These are phyloP conservation scores for Russula abietina DNA, from an alignment of 768 basidiomycete species.

Conservation along the genomic window DNA sequence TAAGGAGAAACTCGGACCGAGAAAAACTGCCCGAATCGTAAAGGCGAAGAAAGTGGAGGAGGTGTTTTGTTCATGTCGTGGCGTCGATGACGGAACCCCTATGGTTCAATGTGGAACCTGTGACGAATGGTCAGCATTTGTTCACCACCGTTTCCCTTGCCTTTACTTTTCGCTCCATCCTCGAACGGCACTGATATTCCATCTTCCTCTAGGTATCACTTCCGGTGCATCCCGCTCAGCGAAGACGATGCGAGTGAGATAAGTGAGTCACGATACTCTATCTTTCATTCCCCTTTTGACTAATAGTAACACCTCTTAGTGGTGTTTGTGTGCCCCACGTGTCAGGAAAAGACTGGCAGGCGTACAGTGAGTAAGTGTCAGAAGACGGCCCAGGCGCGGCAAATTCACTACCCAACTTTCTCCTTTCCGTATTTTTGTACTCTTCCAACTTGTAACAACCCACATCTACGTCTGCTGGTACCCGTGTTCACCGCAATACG, in stretches of 20 bases:
- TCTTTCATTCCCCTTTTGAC: slow-evolving; percentile 4
- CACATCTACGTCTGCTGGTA: slow-evolving; percentile 19
- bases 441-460: slow-evolving; percentile 23
- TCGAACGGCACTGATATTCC: neutral
- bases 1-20: slow-evolving; percentile 15
- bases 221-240: slow-evolving; percentile 57
- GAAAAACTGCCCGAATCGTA: slow-evolving; percentile 20
- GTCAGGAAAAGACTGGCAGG: slow-evolving; percentile 54
- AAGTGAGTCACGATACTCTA: slow-evolving; percentile 43
- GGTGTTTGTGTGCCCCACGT: slow-evolving; percentile 49
- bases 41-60: slow-evolving; percentile 20
- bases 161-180: slow-evolving; percentile 1
- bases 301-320: slow-evolving; percentile 34
- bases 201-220: slow-evolving; percentile 59
- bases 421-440: slow-evolving; percentile 22
- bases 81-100: slow-evolving; percentile 66
- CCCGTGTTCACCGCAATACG: slow-evolving; percentile 19
- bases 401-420: slow-evolving; percentile 7
- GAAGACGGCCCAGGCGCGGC: slow-evolving; percentile 4
- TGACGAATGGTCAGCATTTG: slow-evolving; percentile 51
- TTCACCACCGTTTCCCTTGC: neutral
- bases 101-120: slow-evolving; percentile 72
- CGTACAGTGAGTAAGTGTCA: slow-evolving; percentile 70
- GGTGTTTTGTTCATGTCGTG: slow-evolving; percentile 54
- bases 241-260: slow-evolving; percentile 65